Evolutionary conservation across 768 basidiomycete genomes (phyloP).

Genomic region (Sporobolomyces pararoseus): DNA sequence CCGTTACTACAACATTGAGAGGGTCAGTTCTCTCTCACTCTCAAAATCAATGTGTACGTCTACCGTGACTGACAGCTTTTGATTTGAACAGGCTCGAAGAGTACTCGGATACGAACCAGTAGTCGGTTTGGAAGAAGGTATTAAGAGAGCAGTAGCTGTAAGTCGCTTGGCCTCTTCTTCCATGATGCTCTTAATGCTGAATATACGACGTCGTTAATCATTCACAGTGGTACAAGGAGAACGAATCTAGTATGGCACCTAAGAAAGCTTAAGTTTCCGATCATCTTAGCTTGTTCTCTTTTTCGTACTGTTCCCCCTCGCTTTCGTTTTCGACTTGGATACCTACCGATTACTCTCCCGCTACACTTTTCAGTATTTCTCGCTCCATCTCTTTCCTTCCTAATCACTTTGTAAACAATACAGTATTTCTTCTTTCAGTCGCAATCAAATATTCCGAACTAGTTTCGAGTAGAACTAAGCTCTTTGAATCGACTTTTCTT

Average conservation of each 20-base stretch:
- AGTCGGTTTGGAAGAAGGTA: constrained; percentile 81
- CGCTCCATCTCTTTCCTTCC: no score
- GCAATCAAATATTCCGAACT: no score
- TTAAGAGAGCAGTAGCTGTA: constrained; percentile 63
- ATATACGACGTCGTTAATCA: not conserved
- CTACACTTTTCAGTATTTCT: no score
- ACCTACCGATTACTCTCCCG: no score
- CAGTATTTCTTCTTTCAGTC: no score
- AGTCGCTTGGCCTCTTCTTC: not conserved
- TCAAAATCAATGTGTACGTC: no score
- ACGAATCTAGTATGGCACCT: constrained; percentile 25
- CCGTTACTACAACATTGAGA: constrained; percentile 91
- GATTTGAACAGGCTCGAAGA: constrained; percentile 56
- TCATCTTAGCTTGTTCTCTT: no score
- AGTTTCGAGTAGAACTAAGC: no score
- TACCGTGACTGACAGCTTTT: not conserved
- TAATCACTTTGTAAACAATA: no score
- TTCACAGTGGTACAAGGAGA: constrained; percentile 41
- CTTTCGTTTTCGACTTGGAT: no score
- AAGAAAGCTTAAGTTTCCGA: constrained; percentile 20
- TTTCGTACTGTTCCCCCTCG: no score
- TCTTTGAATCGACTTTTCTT: no score
- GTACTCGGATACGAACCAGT: constrained; percentile 90
- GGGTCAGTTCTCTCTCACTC: constrained; percentile 50
- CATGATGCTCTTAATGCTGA: not conserved